These are phyloP conservation scores for Coffea humblotiana DNA, from an alignment of 305 asterid genomes.

Conservation along the genomic window DNA sequence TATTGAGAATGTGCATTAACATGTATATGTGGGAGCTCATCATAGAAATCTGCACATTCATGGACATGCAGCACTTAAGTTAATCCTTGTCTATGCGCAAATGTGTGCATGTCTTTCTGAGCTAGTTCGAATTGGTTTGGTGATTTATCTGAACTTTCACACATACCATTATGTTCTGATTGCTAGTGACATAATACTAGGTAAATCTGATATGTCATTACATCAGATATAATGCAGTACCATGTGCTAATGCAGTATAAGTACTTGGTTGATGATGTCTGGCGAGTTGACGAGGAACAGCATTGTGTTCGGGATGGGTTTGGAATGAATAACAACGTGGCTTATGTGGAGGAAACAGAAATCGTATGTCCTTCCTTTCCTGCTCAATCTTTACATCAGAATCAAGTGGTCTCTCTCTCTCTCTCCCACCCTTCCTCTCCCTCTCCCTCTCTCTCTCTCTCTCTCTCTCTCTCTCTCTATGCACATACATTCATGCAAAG, in stretches of 20 bases:
- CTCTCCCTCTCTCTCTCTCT: neutral
- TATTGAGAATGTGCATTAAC: neutral
- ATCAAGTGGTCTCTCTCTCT: neutral
- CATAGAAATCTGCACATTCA: neutral
- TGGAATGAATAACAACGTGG: conserved; percentile 51
- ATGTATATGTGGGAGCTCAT: neutral
- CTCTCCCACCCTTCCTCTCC: neutral
- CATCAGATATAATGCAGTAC: neutral
- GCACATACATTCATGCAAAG: neutral
- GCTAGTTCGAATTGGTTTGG: neutral
- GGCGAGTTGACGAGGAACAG: conserved; percentile 63
- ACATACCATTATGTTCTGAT: neutral
- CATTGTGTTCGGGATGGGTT: conserved; percentile 47
- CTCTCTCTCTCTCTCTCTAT: neutral
- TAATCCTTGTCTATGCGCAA: neutral
- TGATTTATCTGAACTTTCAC: neutral
- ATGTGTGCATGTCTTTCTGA: neutral
- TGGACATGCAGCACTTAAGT: neutral
- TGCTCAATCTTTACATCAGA: conserved; percentile 29
- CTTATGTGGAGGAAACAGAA: conserved; percentile 37
- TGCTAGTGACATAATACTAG: neutral
- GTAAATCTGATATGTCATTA: neutral
- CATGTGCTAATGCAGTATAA: conserved; percentile 46
- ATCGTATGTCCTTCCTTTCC: conserved; percentile 24
- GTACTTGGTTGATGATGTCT: conserved; percentile 63